Percentiles rank a stretch among this genome's conserved stretches.
phyloP scores from a whole-genome alignment of 164 flowering plant species.

The Tinospora cordifolia region DNA sequence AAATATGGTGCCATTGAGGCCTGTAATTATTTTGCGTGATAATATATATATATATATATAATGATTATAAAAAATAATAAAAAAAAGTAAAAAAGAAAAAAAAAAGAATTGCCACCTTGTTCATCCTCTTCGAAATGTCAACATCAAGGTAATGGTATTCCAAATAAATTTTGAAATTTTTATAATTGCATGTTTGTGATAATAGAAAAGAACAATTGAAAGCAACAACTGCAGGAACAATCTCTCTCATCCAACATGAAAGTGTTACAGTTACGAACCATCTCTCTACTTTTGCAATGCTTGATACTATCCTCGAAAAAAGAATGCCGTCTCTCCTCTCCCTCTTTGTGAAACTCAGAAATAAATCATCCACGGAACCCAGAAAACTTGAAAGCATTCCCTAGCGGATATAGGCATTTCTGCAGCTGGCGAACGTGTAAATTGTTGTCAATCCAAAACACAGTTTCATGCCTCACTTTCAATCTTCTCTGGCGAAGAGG shows the following conservation, averaged over 20 bases:
- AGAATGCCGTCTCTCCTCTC: background rate
- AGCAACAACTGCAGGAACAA: background rate
- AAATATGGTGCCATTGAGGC: slow-evolving; percentile 10
- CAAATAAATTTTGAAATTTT: background rate
- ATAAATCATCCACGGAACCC: background rate
- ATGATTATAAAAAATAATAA: too few relatives aligned
- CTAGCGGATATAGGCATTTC: background rate
- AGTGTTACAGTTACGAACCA: background rate
- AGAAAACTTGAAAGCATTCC: background rate
- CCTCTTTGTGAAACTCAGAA: background rate
- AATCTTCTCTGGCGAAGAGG: slow-evolving; percentile 24
- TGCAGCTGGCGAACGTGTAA: background rate
- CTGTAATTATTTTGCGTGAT: slow-evolving; percentile 12
- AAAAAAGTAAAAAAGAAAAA: background rate
- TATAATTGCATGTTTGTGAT: background rate
- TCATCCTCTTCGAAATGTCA: background rate
- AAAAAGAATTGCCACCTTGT: slow-evolving; percentile 5
- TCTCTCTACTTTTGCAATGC: background rate
- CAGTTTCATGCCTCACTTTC: slow-evolving; percentile 23
- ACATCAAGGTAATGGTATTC: background rate
- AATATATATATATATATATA: too few relatives aligned
- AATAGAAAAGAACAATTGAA: background rate
- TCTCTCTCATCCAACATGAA: background rate
- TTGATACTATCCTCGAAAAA: background rate
- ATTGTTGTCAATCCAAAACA: background rate